phyloP scores from a whole-genome alignment of 129 eudicot genomes.

The Sambucus nigra region DNA sequence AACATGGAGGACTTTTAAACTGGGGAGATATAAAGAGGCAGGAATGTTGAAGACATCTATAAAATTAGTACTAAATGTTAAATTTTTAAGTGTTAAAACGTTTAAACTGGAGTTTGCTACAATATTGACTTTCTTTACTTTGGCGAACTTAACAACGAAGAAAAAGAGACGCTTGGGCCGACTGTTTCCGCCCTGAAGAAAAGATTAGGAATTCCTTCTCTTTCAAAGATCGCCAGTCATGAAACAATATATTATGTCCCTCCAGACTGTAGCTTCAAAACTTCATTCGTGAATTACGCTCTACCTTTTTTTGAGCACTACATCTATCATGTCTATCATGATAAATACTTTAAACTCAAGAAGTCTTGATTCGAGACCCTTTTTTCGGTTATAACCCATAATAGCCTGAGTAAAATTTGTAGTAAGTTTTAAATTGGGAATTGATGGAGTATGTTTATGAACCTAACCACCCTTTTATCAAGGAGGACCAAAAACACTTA shows the following conservation, averaged over 20 bases:
- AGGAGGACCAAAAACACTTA: too few species aligned
- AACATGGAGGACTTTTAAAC: too few species aligned
- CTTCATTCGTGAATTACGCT: constrained; percentile 56
- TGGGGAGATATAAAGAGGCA: too few species aligned
- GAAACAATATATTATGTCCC: constrained; percentile 62
- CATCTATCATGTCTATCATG: constrained; percentile 41
- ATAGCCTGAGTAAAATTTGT: too few species aligned
- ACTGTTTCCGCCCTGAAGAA: constrained; percentile 39
- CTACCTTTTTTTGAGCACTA: constrained; percentile 81
- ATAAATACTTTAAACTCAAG: constrained; percentile 44
- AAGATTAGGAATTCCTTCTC: constrained; percentile 51
- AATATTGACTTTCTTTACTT: constrained; percentile 53
- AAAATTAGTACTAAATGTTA: too few species aligned
- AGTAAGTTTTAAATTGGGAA: too few species aligned
- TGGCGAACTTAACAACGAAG: constrained; percentile 41
- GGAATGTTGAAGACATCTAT: too few species aligned
- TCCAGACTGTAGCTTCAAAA: constrained; percentile 35
- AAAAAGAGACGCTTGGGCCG: constrained; percentile 32
- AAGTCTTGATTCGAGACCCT: constrained; percentile 33
- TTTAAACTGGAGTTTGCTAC: too few species aligned
- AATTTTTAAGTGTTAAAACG: too few species aligned
- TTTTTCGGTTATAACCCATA: too few species aligned
- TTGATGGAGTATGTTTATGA: too few species aligned
- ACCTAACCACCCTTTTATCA: too few species aligned
- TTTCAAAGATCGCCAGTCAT: constrained; percentile 70